Evolutionary conservation across 139 green algal genomes (phyloP).

Genomic region (Tetradesmus obliquus): DNA sequence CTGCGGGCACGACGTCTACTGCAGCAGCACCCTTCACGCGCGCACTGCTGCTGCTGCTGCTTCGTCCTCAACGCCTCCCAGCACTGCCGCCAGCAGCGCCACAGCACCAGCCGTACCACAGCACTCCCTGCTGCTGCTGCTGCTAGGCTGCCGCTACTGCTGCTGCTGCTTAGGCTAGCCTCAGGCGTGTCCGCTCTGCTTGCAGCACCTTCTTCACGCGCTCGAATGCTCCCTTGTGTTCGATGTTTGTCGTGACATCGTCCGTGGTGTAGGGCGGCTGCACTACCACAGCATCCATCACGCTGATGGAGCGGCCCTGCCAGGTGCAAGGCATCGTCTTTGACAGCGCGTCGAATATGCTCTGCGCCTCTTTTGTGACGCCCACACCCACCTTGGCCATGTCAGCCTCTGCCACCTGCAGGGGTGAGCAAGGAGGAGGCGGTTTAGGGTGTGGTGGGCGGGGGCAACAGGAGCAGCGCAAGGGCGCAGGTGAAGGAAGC

Average conservation of each 20-base stretch:
- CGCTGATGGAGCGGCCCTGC: slow-evolving; percentile 50
- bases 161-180: slow-evolving; percentile 14
- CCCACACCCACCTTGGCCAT: slow-evolving; percentile 78
- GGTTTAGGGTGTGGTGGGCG: neutral
- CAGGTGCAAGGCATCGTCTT: slow-evolving; percentile 89
- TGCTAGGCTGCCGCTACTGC: neutral
- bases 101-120: too few relatives aligned
- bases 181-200: slow-evolving; percentile 47
- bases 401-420: slow-evolving; percentile 77
- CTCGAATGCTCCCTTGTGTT: slow-evolving; percentile 50
- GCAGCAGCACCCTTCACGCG: too few relatives aligned
- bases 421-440: neutral
- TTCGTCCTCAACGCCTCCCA: too few relatives aligned
- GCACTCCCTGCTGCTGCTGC: neutral
- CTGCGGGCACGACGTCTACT: too few relatives aligned
- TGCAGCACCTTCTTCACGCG: slow-evolving; percentile 78
- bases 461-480: neutral
- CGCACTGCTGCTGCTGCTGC: too few relatives aligned
- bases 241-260: slow-evolving; percentile 17
- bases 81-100: too few relatives aligned
- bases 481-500: too few relatives aligned
- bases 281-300: slow-evolving; percentile 75
- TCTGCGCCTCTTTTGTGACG: slow-evolving; percentile 78
- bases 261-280: slow-evolving; percentile 57
- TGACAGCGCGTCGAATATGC: slow-evolving; percentile 84